Conservation (phyloP, 306 rosid species). For the Quercus berberidifolia region DNA sequence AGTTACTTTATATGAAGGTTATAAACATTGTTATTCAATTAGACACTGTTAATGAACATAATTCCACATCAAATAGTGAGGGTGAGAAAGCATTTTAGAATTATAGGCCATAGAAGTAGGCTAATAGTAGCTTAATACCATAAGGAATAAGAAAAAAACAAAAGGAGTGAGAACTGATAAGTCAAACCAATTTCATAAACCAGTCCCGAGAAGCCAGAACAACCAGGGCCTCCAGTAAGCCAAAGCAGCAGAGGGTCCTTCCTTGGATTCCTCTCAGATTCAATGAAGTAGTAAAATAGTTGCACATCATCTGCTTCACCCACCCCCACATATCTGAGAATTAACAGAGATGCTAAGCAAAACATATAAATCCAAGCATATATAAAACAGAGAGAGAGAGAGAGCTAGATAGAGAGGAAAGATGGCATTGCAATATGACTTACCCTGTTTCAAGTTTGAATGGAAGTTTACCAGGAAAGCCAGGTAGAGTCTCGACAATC, state of each 20-base stretch:
- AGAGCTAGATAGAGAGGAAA: not conserved
- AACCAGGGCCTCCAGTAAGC: slow-evolving; percentile 38
- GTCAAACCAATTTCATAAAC: slow-evolving; percentile 31
- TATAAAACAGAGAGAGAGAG: not conserved
- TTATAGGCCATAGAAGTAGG: not conserved
- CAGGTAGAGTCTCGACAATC: not conserved
- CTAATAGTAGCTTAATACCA: not conserved
- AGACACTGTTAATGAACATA: too few relatives aligned
- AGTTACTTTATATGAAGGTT: too few relatives aligned
- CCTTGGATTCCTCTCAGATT: slow-evolving; percentile 26
- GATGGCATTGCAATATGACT: too few relatives aligned
- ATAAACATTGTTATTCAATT: too few relatives aligned
- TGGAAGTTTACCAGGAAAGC: not conserved
- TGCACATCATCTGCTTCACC: slow-evolving; percentile 32
- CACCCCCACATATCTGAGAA: slow-evolving; percentile 32
- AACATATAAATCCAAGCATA: not conserved
- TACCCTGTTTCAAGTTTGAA: not conserved
- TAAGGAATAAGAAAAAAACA: too few relatives aligned
- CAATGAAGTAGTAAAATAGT: slow-evolving; percentile 40
- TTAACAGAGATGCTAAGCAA: not conserved
- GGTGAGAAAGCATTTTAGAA: not conserved
- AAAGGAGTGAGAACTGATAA: not conserved
- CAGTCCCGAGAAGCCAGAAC: slow-evolving; percentile 25
- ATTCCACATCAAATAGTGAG: not conserved
- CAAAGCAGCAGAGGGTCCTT: slow-evolving; percentile 39